Percentiles rank a stretch among this genome's conserved stretches.
Conservation (phyloP, 2,329 filamentous ascomycete genomes). For the Ophiostoma australiae region DNA sequence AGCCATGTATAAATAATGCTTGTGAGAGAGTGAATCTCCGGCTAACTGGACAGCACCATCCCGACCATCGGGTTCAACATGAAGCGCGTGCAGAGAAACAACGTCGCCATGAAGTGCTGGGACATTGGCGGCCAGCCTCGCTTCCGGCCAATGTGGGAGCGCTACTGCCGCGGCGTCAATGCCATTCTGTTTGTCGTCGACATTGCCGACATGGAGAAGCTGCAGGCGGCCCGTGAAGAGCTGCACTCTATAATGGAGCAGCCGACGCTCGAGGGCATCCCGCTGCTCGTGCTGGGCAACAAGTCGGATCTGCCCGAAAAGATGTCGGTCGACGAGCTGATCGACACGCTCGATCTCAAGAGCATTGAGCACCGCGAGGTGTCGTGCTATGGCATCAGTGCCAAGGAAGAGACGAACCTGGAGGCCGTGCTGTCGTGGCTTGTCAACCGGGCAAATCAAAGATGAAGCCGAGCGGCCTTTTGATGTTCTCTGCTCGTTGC, state of each 20-base stretch:
- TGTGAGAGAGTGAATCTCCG: neutral
- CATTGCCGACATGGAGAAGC: slow-evolving; percentile 75
- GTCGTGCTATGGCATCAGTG: slow-evolving; percentile 97
- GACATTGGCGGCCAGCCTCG: slow-evolving; percentile 94
- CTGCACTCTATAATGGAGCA: slow-evolving; percentile 85
- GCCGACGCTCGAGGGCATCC: slow-evolving; percentile 79
- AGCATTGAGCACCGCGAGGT: slow-evolving; percentile 87
- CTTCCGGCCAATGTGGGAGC: slow-evolving; percentile 98
- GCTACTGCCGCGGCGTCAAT: slow-evolving; percentile 95
- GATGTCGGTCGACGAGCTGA: slow-evolving; percentile 88
- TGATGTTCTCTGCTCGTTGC: neutral
- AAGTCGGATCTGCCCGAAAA: slow-evolving; percentile 94
- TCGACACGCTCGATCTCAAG: slow-evolving; percentile 86
- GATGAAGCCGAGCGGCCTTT: slow-evolving; percentile 42
- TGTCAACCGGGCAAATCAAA: slow-evolving; percentile 73
- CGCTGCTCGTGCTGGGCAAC: slow-evolving; percentile 89
- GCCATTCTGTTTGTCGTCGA: slow-evolving; percentile 99
- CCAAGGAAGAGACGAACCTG: slow-evolving; percentile 97
- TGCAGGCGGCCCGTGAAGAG: slow-evolving; percentile 85
- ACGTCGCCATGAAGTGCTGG: slow-evolving; percentile 99
- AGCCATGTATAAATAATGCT: too few species aligned
- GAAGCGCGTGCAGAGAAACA: slow-evolving; percentile 94
- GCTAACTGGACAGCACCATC: slow-evolving; percentile 64
- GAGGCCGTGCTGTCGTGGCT: slow-evolving; percentile 96
- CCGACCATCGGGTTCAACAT: slow-evolving; percentile 99